Conservation (phyloP, 345 rosid genomes). For the Sonneratia caseolaris region DNA sequence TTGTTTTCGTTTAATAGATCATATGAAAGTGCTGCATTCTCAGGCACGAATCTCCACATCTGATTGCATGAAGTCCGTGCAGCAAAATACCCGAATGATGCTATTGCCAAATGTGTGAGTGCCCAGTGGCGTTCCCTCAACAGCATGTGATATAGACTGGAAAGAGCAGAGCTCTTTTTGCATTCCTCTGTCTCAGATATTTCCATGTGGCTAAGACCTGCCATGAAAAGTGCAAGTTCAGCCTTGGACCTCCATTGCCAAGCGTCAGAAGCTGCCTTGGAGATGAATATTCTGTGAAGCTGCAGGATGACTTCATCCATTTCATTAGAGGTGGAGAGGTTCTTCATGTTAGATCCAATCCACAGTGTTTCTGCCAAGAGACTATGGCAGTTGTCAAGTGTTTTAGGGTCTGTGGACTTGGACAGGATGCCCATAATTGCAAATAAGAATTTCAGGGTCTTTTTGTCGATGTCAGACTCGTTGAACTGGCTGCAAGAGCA, state of each 20-base stretch:
- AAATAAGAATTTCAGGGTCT: conserved; percentile 52
- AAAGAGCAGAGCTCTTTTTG: conserved; percentile 50
- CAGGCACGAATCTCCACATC: conserved; percentile 84
- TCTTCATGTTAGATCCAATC: conserved; percentile 42
- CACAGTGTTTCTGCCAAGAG: conserved; percentile 45
- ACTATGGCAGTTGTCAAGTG: conserved; percentile 22
- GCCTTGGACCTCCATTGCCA: conserved; percentile 40
- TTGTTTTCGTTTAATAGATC: conserved; percentile 49
- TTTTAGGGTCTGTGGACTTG: conserved; percentile 24
- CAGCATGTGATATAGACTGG: conserved; percentile 75
- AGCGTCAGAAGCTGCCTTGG: conserved; percentile 31
- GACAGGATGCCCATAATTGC: conserved; percentile 29
- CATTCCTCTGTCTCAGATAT: conserved; percentile 55
- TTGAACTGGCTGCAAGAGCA: conserved; percentile 44
- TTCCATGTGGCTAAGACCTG: conserved; percentile 51
- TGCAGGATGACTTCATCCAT: conserved; percentile 56
- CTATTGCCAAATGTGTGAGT: conserved; percentile 54
- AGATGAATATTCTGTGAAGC: conserved; percentile 54
- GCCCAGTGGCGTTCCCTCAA: conserved; percentile 79
- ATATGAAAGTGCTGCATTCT: conserved; percentile 71
- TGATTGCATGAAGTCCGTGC: conserved; percentile 67
- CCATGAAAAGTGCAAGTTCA: conserved; percentile 56
- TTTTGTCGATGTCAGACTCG: conserved; percentile 41
- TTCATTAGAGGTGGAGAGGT: conserved; percentile 42
- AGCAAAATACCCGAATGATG: conserved; percentile 77